These are phyloP conservation scores for Cenchrus americanus DNA, from an alignment of 176 grass and related monocot species.

Conservation along the genomic window DNA sequence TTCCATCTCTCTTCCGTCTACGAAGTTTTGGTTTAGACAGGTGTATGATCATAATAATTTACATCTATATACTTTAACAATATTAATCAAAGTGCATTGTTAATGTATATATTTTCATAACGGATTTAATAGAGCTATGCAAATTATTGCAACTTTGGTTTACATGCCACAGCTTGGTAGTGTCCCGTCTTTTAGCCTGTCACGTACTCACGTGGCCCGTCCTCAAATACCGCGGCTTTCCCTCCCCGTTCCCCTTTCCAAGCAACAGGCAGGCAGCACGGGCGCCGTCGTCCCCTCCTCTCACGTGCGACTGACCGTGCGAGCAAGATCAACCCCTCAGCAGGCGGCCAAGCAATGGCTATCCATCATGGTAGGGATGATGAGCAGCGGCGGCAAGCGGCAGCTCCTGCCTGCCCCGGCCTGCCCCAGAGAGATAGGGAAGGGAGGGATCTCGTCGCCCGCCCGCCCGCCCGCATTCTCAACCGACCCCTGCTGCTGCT, in stretches of 20 bases:
- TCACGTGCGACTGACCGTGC: conserved; percentile 41
- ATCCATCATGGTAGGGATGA: conserved; percentile 41
- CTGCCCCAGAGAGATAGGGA: conserved; percentile 1
- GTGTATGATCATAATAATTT: too few relatives aligned
- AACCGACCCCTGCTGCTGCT: too few relatives aligned
- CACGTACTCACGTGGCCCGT: neutral
- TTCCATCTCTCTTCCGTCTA: too few relatives aligned
- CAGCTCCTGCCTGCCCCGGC: neutral
- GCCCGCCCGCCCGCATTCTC: neutral
- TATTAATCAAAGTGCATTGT: too few relatives aligned
- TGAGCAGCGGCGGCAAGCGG: neutral
- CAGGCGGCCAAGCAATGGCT: neutral
- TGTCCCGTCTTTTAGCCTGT: neutral
- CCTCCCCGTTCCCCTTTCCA: conserved; percentile 5
- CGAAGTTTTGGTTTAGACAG: too few relatives aligned
- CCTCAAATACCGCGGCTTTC: neutral
- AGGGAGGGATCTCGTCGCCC: neutral
- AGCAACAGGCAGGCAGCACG: conserved; percentile 12
- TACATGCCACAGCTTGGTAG: neutral
- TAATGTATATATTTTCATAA: too few relatives aligned
- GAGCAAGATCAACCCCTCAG: neutral
- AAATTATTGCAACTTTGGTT: too few relatives aligned
- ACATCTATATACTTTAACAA: too few relatives aligned
- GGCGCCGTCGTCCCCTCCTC: neutral
- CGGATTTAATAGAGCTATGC: too few relatives aligned